phyloP scores from a whole-genome alignment of 768 basidiomycete genomes.

The Tubosaeta sp. region DNA sequence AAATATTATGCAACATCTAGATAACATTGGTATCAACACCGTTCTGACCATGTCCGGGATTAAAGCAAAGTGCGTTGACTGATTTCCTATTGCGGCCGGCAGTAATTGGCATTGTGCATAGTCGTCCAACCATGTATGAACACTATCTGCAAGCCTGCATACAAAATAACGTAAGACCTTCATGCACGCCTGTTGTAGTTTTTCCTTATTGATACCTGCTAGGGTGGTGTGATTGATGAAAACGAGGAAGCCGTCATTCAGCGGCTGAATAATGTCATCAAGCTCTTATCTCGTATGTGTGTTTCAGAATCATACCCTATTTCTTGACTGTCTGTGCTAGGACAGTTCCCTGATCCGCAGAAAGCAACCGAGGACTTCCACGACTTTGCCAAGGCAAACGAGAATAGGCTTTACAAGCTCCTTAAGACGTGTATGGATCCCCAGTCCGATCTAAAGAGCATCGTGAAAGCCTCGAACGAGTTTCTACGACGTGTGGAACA shows the following conservation, averaged over 20 bases:
- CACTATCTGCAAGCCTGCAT: constrained; percentile 70
- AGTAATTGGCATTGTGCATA: constrained; percentile 24
- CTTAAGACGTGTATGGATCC: constrained; percentile 79
- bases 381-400: constrained; percentile 83
- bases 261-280: constrained; percentile 51
- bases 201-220: constrained; percentile 1
- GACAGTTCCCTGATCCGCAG: constrained; percentile 58
- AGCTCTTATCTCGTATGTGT: constrained; percentile 59
- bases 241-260: constrained; percentile 62
- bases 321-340: constrained; percentile 29
- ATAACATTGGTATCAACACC: constrained; percentile 52
- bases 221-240: constrained; percentile 91
- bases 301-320: neutral
- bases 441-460: constrained; percentile 74
- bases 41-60: constrained; percentile 62
- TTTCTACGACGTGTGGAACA: constrained; percentile 75
- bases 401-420: constrained; percentile 79
- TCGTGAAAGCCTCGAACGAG: constrained; percentile 81
- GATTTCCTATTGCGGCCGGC: neutral
- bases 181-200: neutral
- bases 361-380: constrained; percentile 77
- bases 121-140: constrained; percentile 68
- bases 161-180: constrained; percentile 72
- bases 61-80: constrained; percentile 47
- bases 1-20: constrained; percentile 63